phyloP scores from a whole-genome alignment of 306 rosid genomes.

The Astragalus glycyphyllos region DNA sequence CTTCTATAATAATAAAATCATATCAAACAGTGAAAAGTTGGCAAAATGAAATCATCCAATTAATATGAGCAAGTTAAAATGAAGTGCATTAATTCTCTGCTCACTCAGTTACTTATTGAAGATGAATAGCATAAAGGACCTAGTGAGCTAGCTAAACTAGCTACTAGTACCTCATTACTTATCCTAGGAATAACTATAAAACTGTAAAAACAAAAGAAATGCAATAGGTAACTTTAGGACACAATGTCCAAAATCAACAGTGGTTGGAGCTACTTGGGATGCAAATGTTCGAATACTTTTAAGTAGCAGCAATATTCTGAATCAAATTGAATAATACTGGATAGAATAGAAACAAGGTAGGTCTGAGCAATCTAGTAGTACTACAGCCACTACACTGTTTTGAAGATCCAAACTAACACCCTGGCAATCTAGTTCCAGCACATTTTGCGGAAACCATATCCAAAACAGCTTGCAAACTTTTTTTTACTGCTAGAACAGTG shows the following conservation, averaged over 20 bases:
- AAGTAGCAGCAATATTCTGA: too few relatives aligned
- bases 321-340: not conserved
- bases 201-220: not conserved
- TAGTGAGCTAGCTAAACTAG: not conserved
- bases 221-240: not conserved
- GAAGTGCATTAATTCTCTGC: not conserved
- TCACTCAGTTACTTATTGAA: not conserved
- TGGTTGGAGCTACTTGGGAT: too few relatives aligned
- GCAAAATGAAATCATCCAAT: not conserved
- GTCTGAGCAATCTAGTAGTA: constrained; percentile 14
- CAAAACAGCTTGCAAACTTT: constrained; percentile 30
- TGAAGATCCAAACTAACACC: constrained; percentile 30
- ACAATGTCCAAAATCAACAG: not conserved
- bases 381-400: not conserved
- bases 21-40: not conserved
- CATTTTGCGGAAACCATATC: constrained; percentile 35
- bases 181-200: too few relatives aligned
- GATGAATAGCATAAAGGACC: constrained; percentile 10
- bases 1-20: constrained; percentile 9
- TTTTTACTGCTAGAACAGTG: constrained; percentile 25
- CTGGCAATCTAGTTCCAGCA: constrained; percentile 36
- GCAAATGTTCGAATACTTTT: too few relatives aligned
- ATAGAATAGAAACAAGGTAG: not conserved
- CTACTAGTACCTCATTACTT: not conserved
- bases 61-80: too few relatives aligned